Percentiles rank a stretch among this genome's conserved stretches.
Evolutionary conservation across 2,329 filamentous ascomycete genomes (phyloP).

Genomic region (Penicillium griseofulvum): DNA sequence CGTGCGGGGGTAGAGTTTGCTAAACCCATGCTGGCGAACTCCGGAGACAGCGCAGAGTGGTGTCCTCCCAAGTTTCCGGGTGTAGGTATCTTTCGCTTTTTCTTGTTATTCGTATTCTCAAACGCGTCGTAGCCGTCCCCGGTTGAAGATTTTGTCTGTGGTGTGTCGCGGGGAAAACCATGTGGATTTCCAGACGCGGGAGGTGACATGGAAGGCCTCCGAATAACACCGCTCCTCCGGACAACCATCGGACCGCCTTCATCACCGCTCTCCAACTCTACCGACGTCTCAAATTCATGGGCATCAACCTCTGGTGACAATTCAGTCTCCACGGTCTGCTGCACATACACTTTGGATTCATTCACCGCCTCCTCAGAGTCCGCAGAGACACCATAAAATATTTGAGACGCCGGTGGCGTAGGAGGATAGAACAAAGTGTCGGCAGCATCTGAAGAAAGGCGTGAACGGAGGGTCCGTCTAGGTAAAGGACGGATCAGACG

Average conservation of each 20-base stretch:
- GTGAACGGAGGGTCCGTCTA: constrained; percentile 81
- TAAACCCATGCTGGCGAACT: constrained; percentile 64
- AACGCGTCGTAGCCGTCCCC: constrained; percentile 95
- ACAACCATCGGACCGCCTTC: constrained; percentile 51
- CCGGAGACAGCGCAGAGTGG: constrained; percentile 59
- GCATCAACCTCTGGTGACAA: constrained; percentile 37
- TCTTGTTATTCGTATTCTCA: constrained; percentile 98
- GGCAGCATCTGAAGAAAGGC: constrained; percentile 79
- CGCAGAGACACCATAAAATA: constrained; percentile 71
- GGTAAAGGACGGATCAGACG: constrained; percentile 91
- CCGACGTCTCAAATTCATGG: constrained; percentile 53
- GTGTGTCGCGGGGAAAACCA: constrained; percentile 12
- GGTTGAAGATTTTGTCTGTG: constrained; percentile 53
- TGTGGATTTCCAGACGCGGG: constrained; percentile 16
- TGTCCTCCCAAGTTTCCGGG: constrained; percentile 67
- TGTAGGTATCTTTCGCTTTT: constrained; percentile 96
- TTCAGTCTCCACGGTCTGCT: constrained; percentile 45
- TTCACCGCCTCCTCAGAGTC: constrained; percentile 55
- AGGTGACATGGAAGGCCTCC: constrained; percentile 37
- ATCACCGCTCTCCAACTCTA: constrained; percentile 61
- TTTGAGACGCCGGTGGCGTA: constrained; percentile 65
- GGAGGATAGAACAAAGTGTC: constrained; percentile 80
- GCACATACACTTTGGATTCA: constrained; percentile 46
- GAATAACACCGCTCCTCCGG: constrained; percentile 43
- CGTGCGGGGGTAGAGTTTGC: constrained; percentile 46